These are phyloP conservation scores for Pseudogymnoascus sp. DNA, from an alignment of 2,329 filamentous ascomycete genomes.

Conservation along the genomic window DNA sequence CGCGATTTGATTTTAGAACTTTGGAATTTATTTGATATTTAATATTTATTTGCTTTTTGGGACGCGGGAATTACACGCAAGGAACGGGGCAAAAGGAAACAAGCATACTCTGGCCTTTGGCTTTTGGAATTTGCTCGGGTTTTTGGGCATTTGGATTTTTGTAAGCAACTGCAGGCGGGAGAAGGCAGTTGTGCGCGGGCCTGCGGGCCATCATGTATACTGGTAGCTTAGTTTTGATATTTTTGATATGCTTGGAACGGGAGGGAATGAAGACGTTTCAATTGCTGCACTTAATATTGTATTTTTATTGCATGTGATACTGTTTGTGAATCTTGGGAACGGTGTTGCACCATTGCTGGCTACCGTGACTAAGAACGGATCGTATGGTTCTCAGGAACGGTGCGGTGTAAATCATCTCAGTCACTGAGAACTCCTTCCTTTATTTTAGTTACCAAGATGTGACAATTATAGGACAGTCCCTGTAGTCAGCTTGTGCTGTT, in stretches of 20 bases:
- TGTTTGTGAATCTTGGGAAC: too few relatives aligned
- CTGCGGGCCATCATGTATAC: not conserved
- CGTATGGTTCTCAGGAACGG: too few relatives aligned
- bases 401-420: too few relatives aligned
- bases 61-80: not conserved
- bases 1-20: slow-evolving; percentile 1
- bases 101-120: not conserved
- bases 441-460: too few relatives aligned
- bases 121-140: not conserved
- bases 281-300: not conserved
- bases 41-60: too few relatives aligned
- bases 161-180: not conserved
- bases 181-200: not conserved
- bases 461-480: too few relatives aligned
- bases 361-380: too few relatives aligned
- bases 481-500: too few relatives aligned
- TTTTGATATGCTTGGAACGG: not conserved
- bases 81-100: not conserved
- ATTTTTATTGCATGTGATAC: not conserved
- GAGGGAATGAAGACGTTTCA: slow-evolving; percentile 2
- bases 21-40: slow-evolving; percentile 2
- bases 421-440: too few relatives aligned
- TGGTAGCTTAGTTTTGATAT: not conserved
- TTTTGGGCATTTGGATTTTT: not conserved
- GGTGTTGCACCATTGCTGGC: too few relatives aligned